Conservation (phyloP, 2,329 filamentous ascomycete species). For the Sarocladium brachiariae region DNA sequence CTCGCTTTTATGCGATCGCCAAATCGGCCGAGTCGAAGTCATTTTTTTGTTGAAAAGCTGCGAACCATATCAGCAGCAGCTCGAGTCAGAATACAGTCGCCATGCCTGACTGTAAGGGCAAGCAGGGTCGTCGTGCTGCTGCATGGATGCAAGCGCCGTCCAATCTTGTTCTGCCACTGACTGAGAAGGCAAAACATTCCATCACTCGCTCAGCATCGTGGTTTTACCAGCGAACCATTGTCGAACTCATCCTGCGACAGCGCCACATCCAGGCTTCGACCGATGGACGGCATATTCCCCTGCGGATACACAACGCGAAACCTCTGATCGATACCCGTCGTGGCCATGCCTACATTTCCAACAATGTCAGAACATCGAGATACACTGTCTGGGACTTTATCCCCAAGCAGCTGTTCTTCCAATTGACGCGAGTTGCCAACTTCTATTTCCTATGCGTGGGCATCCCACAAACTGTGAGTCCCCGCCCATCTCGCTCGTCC, state of each 20-base stretch:
- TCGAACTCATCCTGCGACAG: slow-evolving; percentile 51
- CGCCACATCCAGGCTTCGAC: slow-evolving; percentile 64
- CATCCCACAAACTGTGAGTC: slow-evolving; percentile 62
- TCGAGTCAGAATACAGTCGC: too few relatives aligned
- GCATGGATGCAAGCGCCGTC: not conserved
- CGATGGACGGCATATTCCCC: slow-evolving; percentile 53
- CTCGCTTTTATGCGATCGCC: too few relatives aligned
- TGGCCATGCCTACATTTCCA: slow-evolving; percentile 43
- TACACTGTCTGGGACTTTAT: slow-evolving; percentile 82
- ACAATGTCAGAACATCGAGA: slow-evolving; percentile 71
- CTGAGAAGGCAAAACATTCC: not conserved
- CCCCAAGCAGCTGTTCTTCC: slow-evolving; percentile 76
- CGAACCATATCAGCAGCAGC: too few relatives aligned
- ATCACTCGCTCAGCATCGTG: slow-evolving; percentile 9
- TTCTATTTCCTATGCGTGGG: slow-evolving; percentile 83
- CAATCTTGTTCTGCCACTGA: not conserved
- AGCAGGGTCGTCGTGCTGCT: not conserved
- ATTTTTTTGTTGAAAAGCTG: too few relatives aligned
- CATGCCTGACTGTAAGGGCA: not conserved
- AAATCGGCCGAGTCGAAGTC: too few relatives aligned
- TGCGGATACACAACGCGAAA: slow-evolving; percentile 30
- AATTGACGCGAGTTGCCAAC: slow-evolving; percentile 81
- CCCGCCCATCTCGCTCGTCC: not conserved
- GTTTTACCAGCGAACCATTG: slow-evolving; percentile 32
- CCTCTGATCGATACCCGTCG: slow-evolving; percentile 43